Conservation (phyloP, 345 rosid species). For the Toxicodendron radicans region DNA sequence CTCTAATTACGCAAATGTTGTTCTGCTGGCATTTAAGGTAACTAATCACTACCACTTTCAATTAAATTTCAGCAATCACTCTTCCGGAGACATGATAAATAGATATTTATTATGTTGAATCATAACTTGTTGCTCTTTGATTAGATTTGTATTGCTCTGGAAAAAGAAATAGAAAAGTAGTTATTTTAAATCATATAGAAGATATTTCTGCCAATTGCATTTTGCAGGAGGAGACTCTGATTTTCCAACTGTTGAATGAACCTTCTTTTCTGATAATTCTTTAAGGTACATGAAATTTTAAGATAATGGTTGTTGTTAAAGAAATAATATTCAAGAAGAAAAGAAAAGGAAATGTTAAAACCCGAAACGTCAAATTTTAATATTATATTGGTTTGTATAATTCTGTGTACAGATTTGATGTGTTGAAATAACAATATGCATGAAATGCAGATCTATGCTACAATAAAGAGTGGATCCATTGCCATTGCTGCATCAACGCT, state of each 20-base stretch:
- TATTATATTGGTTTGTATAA: neutral
- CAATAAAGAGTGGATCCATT: constrained; percentile 81
- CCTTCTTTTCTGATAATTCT: neutral
- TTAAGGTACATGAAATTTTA: neutral
- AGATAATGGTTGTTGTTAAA: neutral
- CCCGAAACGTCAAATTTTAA: neutral
- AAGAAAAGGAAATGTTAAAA: neutral
- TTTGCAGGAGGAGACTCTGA: neutral
- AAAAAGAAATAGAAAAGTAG: too few species aligned
- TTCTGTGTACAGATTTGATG: neutral
- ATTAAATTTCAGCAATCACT: neutral
- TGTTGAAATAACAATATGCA: constrained; percentile 4
- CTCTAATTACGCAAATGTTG: constrained; percentile 73
- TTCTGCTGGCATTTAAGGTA: constrained; percentile 75
- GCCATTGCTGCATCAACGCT: constrained; percentile 97
- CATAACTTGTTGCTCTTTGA: neutral
- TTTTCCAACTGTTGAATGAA: neutral
- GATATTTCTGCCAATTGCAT: neutral
- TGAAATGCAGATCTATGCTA: constrained; percentile 65
- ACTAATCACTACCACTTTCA: neutral
- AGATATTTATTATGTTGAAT: neutral
- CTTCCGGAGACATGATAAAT: neutral
- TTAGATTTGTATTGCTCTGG: neutral
- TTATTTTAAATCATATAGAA: neutral
- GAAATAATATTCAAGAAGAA: neutral